Conservation (phyloP, 352 stramenopile species). For the Thalassiosira gravida region DNA sequence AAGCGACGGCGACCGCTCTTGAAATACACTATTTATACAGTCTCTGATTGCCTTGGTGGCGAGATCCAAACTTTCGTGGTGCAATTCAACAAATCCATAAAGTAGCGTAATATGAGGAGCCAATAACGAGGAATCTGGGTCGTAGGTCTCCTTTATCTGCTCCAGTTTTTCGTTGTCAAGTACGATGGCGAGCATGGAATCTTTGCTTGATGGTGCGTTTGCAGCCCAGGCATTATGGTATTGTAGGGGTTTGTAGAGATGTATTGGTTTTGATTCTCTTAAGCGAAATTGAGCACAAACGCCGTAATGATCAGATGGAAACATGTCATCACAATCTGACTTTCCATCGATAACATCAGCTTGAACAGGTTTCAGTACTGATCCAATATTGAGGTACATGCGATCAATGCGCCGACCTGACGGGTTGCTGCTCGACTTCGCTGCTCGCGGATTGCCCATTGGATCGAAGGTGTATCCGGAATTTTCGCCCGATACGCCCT, state of each 20-base stretch:
- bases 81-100: slow-evolving; percentile 42
- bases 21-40: too few relatives aligned
- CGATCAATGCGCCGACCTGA: slow-evolving; percentile 21
- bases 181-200: slow-evolving; percentile 27
- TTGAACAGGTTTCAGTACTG: slow-evolving; percentile 9
- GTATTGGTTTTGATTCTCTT: not conserved
- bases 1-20: too few relatives aligned
- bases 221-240: slow-evolving; percentile 38
- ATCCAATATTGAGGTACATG: slow-evolving; percentile 13
- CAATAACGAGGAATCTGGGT: slow-evolving; percentile 24
- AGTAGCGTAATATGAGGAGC: slow-evolving; percentile 40
- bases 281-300: slow-evolving; percentile 10
- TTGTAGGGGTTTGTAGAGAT: not conserved
- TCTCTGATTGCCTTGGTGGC: too few relatives aligned
- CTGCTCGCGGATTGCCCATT: slow-evolving; percentile 22
- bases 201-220: slow-evolving; percentile 1
- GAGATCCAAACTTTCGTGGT: too few relatives aligned
- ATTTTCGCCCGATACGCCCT: not conserved
- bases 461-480: slow-evolving; percentile 31
- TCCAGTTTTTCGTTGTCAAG: slow-evolving; percentile 16
- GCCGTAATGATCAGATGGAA: slow-evolving; percentile 47
- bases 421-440: slow-evolving; percentile 1
- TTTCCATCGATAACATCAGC: slow-evolving; percentile 2
- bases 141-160: slow-evolving; percentile 10
- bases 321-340: slow-evolving; percentile 1